These are phyloP conservation scores for Hyphodiscus hymeniophilus DNA, from an alignment of 495 filamentous ascomycete species.

Conservation along the genomic window DNA sequence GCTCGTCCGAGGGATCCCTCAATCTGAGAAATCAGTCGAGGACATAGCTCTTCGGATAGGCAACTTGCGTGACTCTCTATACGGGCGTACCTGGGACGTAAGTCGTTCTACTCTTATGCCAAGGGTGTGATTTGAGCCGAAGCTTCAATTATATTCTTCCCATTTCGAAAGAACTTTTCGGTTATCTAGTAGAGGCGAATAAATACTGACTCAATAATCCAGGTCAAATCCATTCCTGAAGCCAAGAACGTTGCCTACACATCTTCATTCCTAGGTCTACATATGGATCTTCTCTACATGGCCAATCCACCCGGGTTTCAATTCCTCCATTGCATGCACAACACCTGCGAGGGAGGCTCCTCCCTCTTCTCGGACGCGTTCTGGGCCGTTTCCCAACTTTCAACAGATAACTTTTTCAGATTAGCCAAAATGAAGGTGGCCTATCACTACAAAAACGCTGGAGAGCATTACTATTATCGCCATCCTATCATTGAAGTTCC, in stretches of 20 bases:
- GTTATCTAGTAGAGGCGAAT: no score
- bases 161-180: no score
- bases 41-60: conserved; percentile 65
- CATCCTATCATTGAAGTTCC: conserved; percentile 45
- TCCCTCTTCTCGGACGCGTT: conserved; percentile 74
- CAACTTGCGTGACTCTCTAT: conserved; percentile 71
- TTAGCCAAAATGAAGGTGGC: conserved; percentile 39
- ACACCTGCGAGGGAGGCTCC: conserved; percentile 65
- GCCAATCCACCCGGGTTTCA: conserved; percentile 69
- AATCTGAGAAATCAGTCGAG: conserved; percentile 49
- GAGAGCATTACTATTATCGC: conserved; percentile 47
- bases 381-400: conserved; percentile 45
- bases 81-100: conserved; percentile 87
- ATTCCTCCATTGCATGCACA: conserved; percentile 77
- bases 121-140: no score
- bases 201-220: no score
- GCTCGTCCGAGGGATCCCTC: conserved; percentile 63
- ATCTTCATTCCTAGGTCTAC: conserved; percentile 64
- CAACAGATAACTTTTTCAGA: conserved; percentile 18
- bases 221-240: conserved; percentile 48
- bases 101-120: no score
- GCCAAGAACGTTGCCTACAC: conserved; percentile 94
- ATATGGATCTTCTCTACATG: conserved; percentile 93
- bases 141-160: no score
- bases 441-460: conserved; percentile 66